These are phyloP conservation scores for Zygoascus meyerae DNA, from an alignment of 1,139 yeast species.

Conservation along the genomic window DNA sequence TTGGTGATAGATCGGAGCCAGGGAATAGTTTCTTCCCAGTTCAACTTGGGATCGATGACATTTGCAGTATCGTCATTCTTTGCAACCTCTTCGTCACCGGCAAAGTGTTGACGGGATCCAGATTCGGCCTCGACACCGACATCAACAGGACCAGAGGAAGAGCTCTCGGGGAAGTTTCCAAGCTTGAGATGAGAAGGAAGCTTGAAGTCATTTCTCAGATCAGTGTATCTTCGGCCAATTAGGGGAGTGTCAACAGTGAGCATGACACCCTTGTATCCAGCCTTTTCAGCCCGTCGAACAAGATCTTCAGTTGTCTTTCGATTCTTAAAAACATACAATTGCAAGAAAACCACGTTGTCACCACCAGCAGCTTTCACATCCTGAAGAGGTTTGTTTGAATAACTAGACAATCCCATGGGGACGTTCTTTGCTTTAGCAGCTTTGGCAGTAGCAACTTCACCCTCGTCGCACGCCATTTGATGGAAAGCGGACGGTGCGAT, in stretches of 20 bases:
- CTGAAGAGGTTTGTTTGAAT: slow-evolving; percentile 29
- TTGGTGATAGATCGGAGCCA: slow-evolving; percentile 35
- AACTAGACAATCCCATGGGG: slow-evolving; percentile 35
- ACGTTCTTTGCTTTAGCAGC: slow-evolving; percentile 31
- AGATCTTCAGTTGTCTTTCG: slow-evolving; percentile 41
- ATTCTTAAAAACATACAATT: slow-evolving; percentile 44
- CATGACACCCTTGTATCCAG: slow-evolving; percentile 54
- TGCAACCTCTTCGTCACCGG: slow-evolving; percentile 12
- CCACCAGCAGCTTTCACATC: slow-evolving; percentile 32
- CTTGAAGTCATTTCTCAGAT: slow-evolving; percentile 41
- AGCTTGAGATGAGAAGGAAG: slow-evolving; percentile 31
- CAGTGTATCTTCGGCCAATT: slow-evolving; percentile 59
- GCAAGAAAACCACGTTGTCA: slow-evolving; percentile 33
- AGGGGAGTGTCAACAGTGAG: slow-evolving; percentile 67
- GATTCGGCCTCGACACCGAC: slow-evolving; percentile 28
- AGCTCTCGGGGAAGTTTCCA: slow-evolving; percentile 29
- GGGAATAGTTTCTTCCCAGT: slow-evolving; percentile 51
- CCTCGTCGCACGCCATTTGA: slow-evolving; percentile 57
- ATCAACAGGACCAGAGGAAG: slow-evolving; percentile 26
- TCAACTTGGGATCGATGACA: slow-evolving; percentile 64
- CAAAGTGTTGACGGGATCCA: slow-evolving; percentile 18
- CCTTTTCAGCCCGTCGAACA: slow-evolving; percentile 45
- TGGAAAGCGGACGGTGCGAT: slow-evolving; percentile 66
- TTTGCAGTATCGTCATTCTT: slow-evolving; percentile 24
- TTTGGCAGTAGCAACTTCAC: slow-evolving; percentile 44